Evolutionary conservation across 768 basidiomycete species (phyloP), one percentile per base, ranked within the genome.

Genomic region (Pleurotus giganteus): DNA sequence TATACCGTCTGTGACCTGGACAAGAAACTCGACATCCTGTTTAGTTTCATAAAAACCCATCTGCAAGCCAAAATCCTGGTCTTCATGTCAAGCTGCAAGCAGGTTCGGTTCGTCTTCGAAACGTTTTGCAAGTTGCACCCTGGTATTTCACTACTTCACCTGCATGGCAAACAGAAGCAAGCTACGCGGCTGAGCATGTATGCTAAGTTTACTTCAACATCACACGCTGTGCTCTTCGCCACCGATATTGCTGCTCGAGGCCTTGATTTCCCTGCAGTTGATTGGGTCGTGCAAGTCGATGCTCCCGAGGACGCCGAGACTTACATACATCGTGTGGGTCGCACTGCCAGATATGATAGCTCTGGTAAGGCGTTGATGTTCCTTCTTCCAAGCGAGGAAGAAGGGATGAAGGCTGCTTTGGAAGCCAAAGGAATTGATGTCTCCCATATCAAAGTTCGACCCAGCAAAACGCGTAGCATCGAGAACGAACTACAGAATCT

Each of bases 101-200:
- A 99, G 72, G 94, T 98, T 47, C 92, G 95, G 17, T 98, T 98
- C 69, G 88, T 89, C 5, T 98, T 89, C 65, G 95, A 97, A 73
- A 91, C 89, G 13, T 98, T 99, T 71, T 89, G 93, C 74, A 88
- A 88, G 69, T 84, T 99, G 78, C 96, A 96, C 59, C 96, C 96
- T 0, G 96, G 96, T 61, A 76, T 94, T 4, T 85, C 96, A 3
- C 78, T 99, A n/a, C 80, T 99, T 19, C 90, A 95, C 66, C 73
- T 99, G 6, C 94, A 98, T 63, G 96, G 96, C 29, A 98, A 97
- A 67, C 94, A 97, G 66, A 98, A 97, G 67, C 96, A 97, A 65
- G 79, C 86, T n/a, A 86, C 91, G 31, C 83, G 96, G 44, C 71
- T 98, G 52, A 76, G 81, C 45, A 88, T 89, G 73, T 98, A 92